These are phyloP conservation scores for Russula griseocarnosa DNA, from an alignment of 768 basidiomycete species.

Conservation along the genomic window DNA sequence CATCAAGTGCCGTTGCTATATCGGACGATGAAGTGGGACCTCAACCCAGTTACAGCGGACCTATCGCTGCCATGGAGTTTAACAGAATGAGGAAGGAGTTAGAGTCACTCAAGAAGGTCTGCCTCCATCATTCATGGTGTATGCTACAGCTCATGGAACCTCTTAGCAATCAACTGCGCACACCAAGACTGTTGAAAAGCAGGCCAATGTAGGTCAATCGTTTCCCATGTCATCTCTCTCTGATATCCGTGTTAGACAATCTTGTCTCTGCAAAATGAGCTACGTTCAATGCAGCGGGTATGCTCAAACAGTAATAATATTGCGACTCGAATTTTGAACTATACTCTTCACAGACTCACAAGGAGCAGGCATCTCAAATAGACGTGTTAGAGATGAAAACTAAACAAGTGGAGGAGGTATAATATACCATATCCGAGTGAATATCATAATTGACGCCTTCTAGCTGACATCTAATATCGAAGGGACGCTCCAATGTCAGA, in stretches of 20 bases:
- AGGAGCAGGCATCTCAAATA: conserved; percentile 46
- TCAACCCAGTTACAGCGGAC: conserved; percentile 33
- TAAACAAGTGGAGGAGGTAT: conserved; percentile 56
- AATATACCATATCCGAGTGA: conserved; percentile 14
- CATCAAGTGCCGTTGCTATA: background rate
- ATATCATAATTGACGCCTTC: conserved; percentile 1
- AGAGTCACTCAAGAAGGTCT: conserved; percentile 49
- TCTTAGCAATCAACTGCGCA: conserved; percentile 40
- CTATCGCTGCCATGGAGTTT: conserved; percentile 46
- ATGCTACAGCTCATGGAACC: conserved; percentile 12
- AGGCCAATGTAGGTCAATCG: conserved; percentile 44
- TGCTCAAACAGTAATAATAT: conserved; percentile 3
- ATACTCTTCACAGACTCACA: conserved; percentile 37
- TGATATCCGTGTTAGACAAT: conserved; percentile 40
- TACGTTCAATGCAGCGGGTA: conserved; percentile 41
- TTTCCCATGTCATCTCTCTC: background rate
- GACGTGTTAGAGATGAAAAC: conserved; percentile 44
- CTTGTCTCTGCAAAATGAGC: conserved; percentile 48
- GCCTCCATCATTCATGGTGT: conserved; percentile 12
- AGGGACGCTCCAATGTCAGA: conserved; percentile 62
- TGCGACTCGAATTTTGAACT: conserved; percentile 1
- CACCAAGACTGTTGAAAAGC: conserved; percentile 51
- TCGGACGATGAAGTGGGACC: conserved; percentile 22
- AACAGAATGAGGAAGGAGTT: conserved; percentile 56
- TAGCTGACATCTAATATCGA: conserved; percentile 58